Evolutionary conservation across 2,329 filamentous ascomycete genomes (phyloP).

Genomic region (Claviceps quebecensis): DNA sequence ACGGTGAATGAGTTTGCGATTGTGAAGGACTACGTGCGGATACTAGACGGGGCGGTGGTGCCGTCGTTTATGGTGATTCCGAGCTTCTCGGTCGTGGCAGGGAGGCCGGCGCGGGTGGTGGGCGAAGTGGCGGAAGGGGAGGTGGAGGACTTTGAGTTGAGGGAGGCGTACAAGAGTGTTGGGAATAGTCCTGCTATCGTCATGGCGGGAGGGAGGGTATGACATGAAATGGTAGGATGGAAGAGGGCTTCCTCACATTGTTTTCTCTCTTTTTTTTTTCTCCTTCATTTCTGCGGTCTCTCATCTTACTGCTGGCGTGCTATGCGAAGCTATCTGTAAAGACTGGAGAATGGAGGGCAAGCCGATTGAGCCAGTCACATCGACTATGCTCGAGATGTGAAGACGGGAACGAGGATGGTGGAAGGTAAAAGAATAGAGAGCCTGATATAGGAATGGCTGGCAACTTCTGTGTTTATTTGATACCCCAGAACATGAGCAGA

Average conservation of each 20-base stretch:
- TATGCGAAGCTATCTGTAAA: background rate
- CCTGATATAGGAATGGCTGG: background rate
- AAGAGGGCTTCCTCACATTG: background rate
- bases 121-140: constrained; percentile 67
- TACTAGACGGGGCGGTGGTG: constrained; percentile 73
- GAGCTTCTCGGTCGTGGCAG: constrained; percentile 83
- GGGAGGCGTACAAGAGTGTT: constrained; percentile 50
- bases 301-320: background rate
- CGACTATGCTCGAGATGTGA: background rate
- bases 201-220: constrained; percentile 6
- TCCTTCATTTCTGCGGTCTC: background rate
- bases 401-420: background rate
- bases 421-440: background rate
- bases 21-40: constrained; percentile 82
- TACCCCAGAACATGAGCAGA: background rate
- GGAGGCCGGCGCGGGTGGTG: constrained; percentile 63
- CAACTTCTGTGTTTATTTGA: background rate
- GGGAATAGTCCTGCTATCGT: constrained; percentile 34
- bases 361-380: background rate
- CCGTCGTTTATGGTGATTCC: constrained; percentile 84
- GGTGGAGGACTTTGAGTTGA: constrained; percentile 48
- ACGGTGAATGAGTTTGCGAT: constrained; percentile 78
- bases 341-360: background rate
- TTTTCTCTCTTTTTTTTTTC: background rate
- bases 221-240: no score